Percentiles rank a stretch among this genome's conserved stretches.
Conservation (phyloP, 441 rosid species). For the Eruca vesicaria region DNA sequence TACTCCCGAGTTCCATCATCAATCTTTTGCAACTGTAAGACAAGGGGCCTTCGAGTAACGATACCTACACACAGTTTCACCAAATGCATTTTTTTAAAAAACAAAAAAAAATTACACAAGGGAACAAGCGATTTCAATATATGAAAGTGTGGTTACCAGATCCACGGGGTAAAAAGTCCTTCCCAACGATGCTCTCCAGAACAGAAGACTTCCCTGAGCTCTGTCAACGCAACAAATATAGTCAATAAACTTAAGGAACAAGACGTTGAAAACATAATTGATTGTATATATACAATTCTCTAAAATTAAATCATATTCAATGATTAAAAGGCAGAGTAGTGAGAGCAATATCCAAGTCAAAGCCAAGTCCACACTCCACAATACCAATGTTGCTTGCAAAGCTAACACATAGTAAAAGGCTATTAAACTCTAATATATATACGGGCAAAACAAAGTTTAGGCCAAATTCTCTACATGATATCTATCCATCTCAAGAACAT, state of each 20-base stretch:
- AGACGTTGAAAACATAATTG: no score
- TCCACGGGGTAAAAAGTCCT: conserved; percentile 98
- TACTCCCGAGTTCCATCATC: conserved; percentile 92
- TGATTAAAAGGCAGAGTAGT: no score
- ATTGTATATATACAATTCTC: background rate
- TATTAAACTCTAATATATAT: conserved; percentile 1
- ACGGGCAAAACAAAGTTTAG: background rate
- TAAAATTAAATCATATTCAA: background rate
- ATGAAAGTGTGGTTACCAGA: conserved; percentile 52
- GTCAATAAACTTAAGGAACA: background rate
- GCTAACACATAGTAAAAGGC: background rate
- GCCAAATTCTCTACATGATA: background rate
- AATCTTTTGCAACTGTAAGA: conserved; percentile 90
- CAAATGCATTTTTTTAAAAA: background rate
- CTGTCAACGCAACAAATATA: conserved; percentile 40
- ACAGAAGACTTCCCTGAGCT: conserved; percentile 99
- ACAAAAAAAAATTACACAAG: background rate
- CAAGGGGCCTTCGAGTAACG: conserved; percentile 94
- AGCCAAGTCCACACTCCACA: conserved; percentile 22
- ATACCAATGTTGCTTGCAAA: background rate
- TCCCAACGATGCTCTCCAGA: conserved; percentile 92
- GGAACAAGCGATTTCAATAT: background rate
- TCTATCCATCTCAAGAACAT: background rate
- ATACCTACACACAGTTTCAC: conserved; percentile 56
- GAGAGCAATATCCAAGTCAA: conserved; percentile 3